A percentile compares a stretch with the other conserved stretches of the same genome.
Evolutionary conservation across 306 rosid genomes (phyloP).

Genomic region (Geum urbanum): DNA sequence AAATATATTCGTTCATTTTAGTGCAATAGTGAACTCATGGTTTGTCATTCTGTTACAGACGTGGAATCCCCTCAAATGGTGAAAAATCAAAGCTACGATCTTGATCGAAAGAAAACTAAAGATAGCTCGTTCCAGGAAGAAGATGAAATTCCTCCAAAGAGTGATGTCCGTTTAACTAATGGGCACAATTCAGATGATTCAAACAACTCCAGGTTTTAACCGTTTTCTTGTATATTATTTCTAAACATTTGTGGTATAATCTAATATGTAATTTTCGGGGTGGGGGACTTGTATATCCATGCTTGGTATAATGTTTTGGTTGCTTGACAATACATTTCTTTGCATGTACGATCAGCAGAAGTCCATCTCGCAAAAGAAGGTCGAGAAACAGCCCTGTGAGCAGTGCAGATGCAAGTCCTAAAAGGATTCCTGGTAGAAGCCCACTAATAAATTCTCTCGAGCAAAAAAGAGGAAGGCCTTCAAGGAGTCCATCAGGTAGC

Average conservation of each 20-base stretch:
- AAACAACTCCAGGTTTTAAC: slow-evolving; percentile 59
- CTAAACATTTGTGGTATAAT: background rate
- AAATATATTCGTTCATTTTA: slow-evolving; percentile 13
- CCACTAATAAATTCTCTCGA: slow-evolving; percentile 37
- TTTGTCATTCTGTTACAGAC: slow-evolving; percentile 44
- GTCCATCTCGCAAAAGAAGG: slow-evolving; percentile 37
- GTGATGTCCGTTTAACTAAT: slow-evolving; percentile 39
- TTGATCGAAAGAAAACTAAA: slow-evolving; percentile 29
- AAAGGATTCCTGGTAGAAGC: slow-evolving; percentile 34
- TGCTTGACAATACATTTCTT: slow-evolving; percentile 21
- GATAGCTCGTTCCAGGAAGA: slow-evolving; percentile 69
- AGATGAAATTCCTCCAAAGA: slow-evolving; percentile 75
- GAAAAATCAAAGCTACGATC: slow-evolving; percentile 33
- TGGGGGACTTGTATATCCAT: background rate
- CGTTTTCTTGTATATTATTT: slow-evolving; percentile 9
- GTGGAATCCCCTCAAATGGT: slow-evolving; percentile 28
- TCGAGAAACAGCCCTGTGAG: slow-evolving; percentile 31
- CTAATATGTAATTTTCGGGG: background rate
- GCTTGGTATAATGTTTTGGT: slow-evolving; percentile 8
- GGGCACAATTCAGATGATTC: slow-evolving; percentile 63
- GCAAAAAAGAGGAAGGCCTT: slow-evolving; percentile 36
- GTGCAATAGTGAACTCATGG: slow-evolving; percentile 24
- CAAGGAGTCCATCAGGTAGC: slow-evolving; percentile 37
- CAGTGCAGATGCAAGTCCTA: slow-evolving; percentile 37
- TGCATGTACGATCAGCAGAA: slow-evolving; percentile 42